Evolutionary conservation across 2,329 filamentous ascomycete genomes (phyloP), one percentile per base, ranked within the genome.

Genomic region (Penicillium oxalicum): DNA sequence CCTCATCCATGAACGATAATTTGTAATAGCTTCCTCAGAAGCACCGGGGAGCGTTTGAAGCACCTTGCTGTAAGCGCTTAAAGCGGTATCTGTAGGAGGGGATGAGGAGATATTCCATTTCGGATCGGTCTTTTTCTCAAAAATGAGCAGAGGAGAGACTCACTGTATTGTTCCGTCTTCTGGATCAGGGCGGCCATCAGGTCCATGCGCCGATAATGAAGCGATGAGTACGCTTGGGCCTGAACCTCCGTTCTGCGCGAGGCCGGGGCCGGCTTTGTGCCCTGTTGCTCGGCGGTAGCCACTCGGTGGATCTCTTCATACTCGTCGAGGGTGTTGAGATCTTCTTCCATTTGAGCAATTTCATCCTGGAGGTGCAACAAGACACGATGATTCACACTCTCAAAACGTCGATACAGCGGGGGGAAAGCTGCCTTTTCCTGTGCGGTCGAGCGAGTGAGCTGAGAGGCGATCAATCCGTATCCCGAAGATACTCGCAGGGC

Each of bases 331-430:
- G 76, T 74, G 13, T 81, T 79, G 1, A 96, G 77, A 49, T 91
- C 82, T 60, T 89, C 84, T 67, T 95, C 90, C 34, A 95, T 74
- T 59, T 91, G 86, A 28, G 77, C 76, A 13, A 95, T 80, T 65
- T 95, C 88, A 62, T 95, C 89, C 67, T 95, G 91, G 12, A 95
- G 75, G 53, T 93, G 84, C 0, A 95, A 74, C 2, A 96, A 72
- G 2, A 95, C 72, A 2, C 91, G 83, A 64, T 95, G 89, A 59
- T 93, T 91, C 13, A 95, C 72, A 9, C 81, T 78, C 63, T 88
- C 84, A 61, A 96, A 96, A 48, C 84, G 84, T 38, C 91, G 82
- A 66, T 95, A 95, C 50, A 95, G 78, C 1, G 88, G 88, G 3
- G 67, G 62, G 9, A 68, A 60, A 29, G 48, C 53, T 27, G 56